A percentile compares a stretch with the other conserved stretches of the same genome.
Conservation (phyloP, 2,329 filamentous ascomycete genomes). For the Lachnellula arida region DNA sequence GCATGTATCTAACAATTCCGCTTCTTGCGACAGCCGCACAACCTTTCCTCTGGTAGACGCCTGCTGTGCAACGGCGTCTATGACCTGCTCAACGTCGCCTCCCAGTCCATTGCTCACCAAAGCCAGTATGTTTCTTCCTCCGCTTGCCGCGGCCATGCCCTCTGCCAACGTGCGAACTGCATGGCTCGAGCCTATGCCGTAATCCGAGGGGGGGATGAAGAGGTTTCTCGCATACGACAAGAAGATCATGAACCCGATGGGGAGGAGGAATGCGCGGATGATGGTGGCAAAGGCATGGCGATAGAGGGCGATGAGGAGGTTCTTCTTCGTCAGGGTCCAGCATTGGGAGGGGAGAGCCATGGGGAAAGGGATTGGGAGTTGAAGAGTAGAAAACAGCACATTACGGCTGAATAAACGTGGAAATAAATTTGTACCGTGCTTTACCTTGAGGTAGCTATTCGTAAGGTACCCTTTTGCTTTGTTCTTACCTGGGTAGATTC, state of each 20-base stretch:
- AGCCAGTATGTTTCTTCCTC: constrained; percentile 63
- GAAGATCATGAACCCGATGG: constrained; percentile 53
- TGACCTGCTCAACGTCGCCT: constrained; percentile 68
- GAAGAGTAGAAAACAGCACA: no score
- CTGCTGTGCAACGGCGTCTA: constrained; percentile 56
- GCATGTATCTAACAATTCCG: constrained; percentile 59
- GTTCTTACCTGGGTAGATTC: no score
- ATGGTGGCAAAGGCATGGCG: constrained; percentile 49
- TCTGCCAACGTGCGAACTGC: constrained; percentile 60
- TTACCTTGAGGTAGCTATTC: no score
- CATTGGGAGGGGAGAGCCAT: constrained; percentile 55
- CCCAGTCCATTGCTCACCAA: constrained; percentile 75
- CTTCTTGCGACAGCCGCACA: constrained; percentile 48
- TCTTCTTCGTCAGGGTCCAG: constrained; percentile 58
- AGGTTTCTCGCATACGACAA: constrained; percentile 74
- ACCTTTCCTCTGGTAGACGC: constrained; percentile 54
- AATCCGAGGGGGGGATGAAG: constrained; percentile 72
- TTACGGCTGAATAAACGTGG: no score
- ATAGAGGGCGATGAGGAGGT: constrained; percentile 52
- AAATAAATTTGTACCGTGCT: no score
- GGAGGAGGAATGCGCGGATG: constrained; percentile 55
- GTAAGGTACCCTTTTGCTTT: no score
- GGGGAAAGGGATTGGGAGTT: background rate
- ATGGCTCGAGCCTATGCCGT: constrained; percentile 61
- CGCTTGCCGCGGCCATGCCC: constrained; percentile 53